Conservation (phyloP, 2,329 filamentous ascomycete genomes). For the Trichoderma breve region DNA sequence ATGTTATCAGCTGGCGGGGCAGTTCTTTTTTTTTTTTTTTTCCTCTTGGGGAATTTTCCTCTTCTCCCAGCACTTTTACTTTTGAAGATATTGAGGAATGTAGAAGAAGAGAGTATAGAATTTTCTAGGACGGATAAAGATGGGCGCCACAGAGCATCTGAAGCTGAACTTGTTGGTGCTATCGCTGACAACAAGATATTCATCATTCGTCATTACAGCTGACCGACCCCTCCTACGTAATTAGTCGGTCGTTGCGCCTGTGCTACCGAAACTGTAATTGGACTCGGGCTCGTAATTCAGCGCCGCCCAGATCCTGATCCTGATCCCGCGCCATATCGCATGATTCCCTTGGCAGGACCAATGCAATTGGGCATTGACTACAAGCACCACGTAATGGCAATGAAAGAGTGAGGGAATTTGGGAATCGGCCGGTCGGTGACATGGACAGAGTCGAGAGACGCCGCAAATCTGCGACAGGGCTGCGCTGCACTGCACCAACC, state of each 20-base stretch:
- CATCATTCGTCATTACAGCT: slow-evolving; percentile 10
- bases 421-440: background rate
- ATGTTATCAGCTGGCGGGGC: slow-evolving; percentile 21
- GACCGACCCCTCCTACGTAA: slow-evolving; percentile 17
- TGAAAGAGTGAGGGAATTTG: slow-evolving; percentile 13
- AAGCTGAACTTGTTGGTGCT: background rate
- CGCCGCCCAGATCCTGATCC: background rate
- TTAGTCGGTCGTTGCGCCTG: background rate
- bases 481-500: background rate
- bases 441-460: background rate
- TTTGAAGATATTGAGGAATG: background rate
- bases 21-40: slow-evolving; percentile 7
- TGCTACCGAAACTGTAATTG: background rate
- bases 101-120: background rate
- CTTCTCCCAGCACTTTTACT: background rate
- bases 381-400: slow-evolving; percentile 19
- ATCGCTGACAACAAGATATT: background rate
- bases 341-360: background rate
- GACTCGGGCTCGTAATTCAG: background rate
- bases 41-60: background rate
- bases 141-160: background rate
- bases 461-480: background rate
- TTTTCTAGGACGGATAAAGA: background rate
- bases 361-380: background rate
- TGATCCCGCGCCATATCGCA: background rate